A percentile compares a stretch with the other conserved stretches of the same genome.
Evolutionary conservation across 805 yeast genomes (phyloP).

Genomic region (Monosporozyma solicola): DNA sequence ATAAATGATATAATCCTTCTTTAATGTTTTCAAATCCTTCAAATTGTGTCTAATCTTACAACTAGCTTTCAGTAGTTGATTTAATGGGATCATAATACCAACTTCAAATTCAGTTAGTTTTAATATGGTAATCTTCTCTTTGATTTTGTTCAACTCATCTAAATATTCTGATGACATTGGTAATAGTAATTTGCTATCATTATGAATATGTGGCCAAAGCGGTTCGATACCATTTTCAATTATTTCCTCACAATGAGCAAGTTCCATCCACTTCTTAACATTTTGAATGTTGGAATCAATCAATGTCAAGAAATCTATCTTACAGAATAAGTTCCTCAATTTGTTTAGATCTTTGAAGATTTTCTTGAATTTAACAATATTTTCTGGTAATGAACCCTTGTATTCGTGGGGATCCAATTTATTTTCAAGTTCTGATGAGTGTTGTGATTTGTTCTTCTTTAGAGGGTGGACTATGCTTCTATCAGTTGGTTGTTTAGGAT

Average conservation of each 20-base stretch:
- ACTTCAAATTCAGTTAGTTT: conserved; percentile 21
- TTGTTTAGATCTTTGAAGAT: background rate
- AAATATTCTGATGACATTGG: conserved; percentile 25
- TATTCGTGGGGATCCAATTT: background rate
- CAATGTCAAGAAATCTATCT: conserved; percentile 13
- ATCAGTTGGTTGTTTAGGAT: background rate
- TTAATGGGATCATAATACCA: conserved; percentile 25
- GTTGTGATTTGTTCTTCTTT: background rate
- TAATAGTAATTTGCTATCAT: conserved; percentile 10
- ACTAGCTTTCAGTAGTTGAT: conserved; percentile 18
- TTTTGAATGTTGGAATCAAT: conserved; percentile 14
- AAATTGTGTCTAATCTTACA: conserved; percentile 18
- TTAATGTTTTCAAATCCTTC: conserved; percentile 26
- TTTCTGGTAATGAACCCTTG: conserved; percentile 14
- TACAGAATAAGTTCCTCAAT: conserved; percentile 5
- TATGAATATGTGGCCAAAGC: background rate
- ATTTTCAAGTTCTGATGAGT: background rate
- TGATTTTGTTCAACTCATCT: conserved; percentile 20
- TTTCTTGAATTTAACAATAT: conserved; percentile 16
- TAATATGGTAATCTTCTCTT: conserved; percentile 23
- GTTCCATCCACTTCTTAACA: conserved; percentile 22
- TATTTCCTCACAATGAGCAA: conserved; percentile 20
- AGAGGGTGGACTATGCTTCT: background rate
- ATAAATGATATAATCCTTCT: conserved; percentile 29
- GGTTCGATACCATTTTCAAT: conserved; percentile 8